These are phyloP conservation scores for Phialocephala sp. DNA, from an alignment of 2,329 filamentous ascomycete species.

Conservation along the genomic window DNA sequence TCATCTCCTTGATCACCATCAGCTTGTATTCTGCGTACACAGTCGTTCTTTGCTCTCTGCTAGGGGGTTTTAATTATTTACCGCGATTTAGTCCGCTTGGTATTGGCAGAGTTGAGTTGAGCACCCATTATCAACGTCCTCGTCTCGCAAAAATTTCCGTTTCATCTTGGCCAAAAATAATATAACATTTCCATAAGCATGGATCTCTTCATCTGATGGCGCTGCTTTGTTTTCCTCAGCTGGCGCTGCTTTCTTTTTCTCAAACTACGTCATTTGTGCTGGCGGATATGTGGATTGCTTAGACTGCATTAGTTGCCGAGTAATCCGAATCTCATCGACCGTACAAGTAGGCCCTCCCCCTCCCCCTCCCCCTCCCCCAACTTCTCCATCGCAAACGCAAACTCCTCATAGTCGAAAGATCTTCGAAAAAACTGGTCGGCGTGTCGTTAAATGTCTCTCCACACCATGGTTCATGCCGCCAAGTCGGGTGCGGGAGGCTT, in stretches of 20 bases:
- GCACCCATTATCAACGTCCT: too few relatives aligned
- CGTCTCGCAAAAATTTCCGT: too few relatives aligned
- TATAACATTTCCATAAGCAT: too few relatives aligned
- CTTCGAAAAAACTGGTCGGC: not conserved
- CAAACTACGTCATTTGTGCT: not conserved
- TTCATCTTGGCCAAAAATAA: too few relatives aligned
- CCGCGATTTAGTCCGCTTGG: too few relatives aligned
- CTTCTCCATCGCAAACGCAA: not conserved
- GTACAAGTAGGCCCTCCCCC: not conserved
- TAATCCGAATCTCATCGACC: not conserved
- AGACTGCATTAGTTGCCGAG: constrained; percentile 1
- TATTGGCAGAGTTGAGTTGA: too few relatives aligned
- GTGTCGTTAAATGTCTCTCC: not conserved
- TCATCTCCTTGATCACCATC: too few relatives aligned
- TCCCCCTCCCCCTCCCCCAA: not conserved
- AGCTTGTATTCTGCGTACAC: too few relatives aligned
- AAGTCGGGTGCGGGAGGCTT: not conserved
- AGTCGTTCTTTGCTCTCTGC: too few relatives aligned
- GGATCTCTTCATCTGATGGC: too few relatives aligned
- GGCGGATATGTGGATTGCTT: not conserved
- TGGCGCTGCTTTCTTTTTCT: not conserved
- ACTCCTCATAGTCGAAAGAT: not conserved
- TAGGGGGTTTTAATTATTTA: too few relatives aligned
- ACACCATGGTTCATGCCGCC: not conserved
- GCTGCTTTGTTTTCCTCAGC: not conserved